Base-by-base conservation (phyloP, 2,329 filamentous ascomycete genomes). In the Penicillium sp. region DNA sequence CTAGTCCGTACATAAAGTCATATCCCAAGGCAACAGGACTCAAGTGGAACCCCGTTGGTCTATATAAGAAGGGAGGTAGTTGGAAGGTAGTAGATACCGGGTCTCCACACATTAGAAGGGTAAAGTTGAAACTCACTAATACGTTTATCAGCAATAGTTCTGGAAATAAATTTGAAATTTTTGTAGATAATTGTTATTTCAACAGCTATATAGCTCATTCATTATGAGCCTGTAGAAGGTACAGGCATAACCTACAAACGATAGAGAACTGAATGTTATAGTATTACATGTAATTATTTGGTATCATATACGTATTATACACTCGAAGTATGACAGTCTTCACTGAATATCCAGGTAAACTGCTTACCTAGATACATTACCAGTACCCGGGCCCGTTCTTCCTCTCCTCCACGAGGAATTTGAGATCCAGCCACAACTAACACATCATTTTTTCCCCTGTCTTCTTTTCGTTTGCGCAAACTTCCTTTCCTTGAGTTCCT, bases 391-490 rank as follows among this genome's bases (percentile, higher is more conserved):
- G 11, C 5, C 35, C 57, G 59, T 64, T 64, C 61, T 48, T 59
- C 56, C 52, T 50, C 58, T 61, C 61, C 60, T 61, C 62, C 59
- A 61, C 56, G 62, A 59, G 63, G 65, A 62, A 62, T 65, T 57
- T 51, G 53, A 47, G 41, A 46, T 55, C 66, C 65, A 68, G 64
- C 65, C 65, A 63, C 55, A 51, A 49, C 43, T 26, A 14, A 50
- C 37, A 50, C 38, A n/a, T 33, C 54, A 50, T 60, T 52, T 58
- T 56, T 53, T 41, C 26, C 50, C 44, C 22, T 37, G 36, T 49
- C 42, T 51, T 43, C 41, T 36, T 26, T 40, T 33, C 17, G 25
- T 22, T 11, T 22, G 17, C 4, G 8, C 42, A 50, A 14, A 42
- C 8, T 8, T 36, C 22, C n/a, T 35, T 28, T n/a, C 10, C 14